A percentile compares a stretch with the other conserved stretches of the same genome.
Conservation (phyloP, 495 filamentous ascomycete genomes). For the Hyaloscypha bicolor region DNA sequence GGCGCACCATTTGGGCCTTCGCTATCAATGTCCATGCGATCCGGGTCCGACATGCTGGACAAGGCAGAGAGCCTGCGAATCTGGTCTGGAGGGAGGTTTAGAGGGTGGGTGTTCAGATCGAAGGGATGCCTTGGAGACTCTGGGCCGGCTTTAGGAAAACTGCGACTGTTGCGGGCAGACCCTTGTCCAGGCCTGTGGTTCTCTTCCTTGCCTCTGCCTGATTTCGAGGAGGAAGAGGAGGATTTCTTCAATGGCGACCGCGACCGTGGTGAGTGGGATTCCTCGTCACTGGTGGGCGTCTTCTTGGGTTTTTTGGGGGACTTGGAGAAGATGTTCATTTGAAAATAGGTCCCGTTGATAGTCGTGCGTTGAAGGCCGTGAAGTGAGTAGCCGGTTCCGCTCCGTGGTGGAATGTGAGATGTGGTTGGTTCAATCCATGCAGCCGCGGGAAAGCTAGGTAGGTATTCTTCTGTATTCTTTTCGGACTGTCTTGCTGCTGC, state of each 20-base stretch:
- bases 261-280: constrained; percentile 24
- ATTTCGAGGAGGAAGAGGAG: constrained; percentile 13
- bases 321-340: constrained; percentile 60
- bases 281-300: constrained; percentile 45
- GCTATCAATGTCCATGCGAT: constrained; percentile 79
- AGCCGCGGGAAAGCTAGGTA: constrained; percentile 5
- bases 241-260: constrained; percentile 29
- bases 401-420: constrained; percentile 10
- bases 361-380: constrained; percentile 9
- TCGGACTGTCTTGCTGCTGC: neutral
- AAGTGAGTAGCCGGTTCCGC: constrained; percentile 25
- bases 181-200: constrained; percentile 26
- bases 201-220: constrained; percentile 25
- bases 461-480: neutral
- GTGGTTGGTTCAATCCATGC: constrained; percentile 33
- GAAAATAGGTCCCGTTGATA: constrained; percentile 23
- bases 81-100: constrained; percentile 87
- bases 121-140: constrained; percentile 46
- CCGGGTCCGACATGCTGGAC: constrained; percentile 62
- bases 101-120: constrained; percentile 74
- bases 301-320: constrained; percentile 55
- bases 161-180: constrained; percentile 29
- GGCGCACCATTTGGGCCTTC: constrained; percentile 53
- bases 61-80: constrained; percentile 71
- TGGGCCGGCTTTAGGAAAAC: constrained; percentile 21